Base-by-base conservation (phyloP, 148 eudicot species). In the Rhododendron williamsianum region DNA sequence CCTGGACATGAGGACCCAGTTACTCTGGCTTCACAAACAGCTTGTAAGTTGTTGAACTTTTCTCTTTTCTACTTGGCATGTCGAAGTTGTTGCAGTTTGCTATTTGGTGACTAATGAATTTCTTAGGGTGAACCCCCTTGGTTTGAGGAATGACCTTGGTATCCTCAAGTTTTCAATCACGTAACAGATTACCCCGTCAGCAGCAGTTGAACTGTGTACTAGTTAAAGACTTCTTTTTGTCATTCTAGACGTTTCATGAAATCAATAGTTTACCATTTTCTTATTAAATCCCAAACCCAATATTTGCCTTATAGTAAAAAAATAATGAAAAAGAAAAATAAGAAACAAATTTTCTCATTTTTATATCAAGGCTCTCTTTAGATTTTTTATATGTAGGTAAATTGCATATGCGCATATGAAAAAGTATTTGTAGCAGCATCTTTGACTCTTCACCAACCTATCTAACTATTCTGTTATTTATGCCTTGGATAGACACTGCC, bases 1-100 rank as follows among this genome's bases (percentile, higher is more conserved):
- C 93, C 93, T 74, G 95, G 95, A 78, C 89, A 84, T 38, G 97
- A 94, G 88, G 94, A 95, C 76, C 98, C 98, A 0, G 87, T 90
- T 51, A 78, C 48, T 30, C 96, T 95, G 49, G 96, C 98, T 87
- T 93, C 98, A 10, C 93, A 92, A 90, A 95, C 98, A 46, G 94
- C 98, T 88, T 95, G 96, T 95, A 90, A 93, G 98, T 91, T 81
- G 5, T 79, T 9, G 27, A 38, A 23, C 8, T 18, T 80, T 45
- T 71, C 6, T 25, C 8, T 77, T 46, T 11, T 65, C 30, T 38
- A 25, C 25, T 65, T 46, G 18, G 9, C 9, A 71, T 46, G 33
- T 60, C 43, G 60, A n/a, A 25, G 41, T 41, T 41, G 43, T 82
- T 83, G 27, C 18, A 23, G 9, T 27, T 27, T 27, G 18, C 13